phyloP scores from a whole-genome alignment of 78 protist genomes.

The Guillardia theta region DNA sequence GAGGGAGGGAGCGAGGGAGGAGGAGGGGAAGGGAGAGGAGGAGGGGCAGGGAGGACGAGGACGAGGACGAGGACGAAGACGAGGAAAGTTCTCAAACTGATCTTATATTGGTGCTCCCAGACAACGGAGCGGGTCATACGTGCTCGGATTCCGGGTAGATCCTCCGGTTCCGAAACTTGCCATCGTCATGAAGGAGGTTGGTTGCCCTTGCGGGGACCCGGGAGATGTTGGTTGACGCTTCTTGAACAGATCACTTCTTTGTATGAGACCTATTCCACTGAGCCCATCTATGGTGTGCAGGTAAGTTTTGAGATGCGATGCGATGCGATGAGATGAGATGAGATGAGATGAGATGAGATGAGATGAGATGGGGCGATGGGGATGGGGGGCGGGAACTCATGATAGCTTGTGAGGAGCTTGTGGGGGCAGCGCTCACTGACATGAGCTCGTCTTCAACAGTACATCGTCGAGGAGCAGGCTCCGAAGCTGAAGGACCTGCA shows the following conservation, averaged over 20 bases:
- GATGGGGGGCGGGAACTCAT: background rate
- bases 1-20: too few species aligned
- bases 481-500: background rate
- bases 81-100: too few species aligned
- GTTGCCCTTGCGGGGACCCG: background rate
- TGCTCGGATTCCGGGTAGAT: conserved; percentile 70
- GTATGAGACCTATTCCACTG: background rate
- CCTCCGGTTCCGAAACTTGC: conserved; percentile 1
- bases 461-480: background rate
- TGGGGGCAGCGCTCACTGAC: background rate
- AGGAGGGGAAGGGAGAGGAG: too few species aligned
- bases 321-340: too few species aligned
- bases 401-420: background rate
- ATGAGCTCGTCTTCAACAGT: background rate
- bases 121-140: conserved; percentile 42
- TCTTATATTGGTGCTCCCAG: too few species aligned
- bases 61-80: too few species aligned
- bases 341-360: too few species aligned
- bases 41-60: too few species aligned
- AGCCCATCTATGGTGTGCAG: conserved; percentile 64
- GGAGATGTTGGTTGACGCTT: conserved; percentile 29
- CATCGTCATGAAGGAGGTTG: background rate
- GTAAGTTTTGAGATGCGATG: too few species aligned
- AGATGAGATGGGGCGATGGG: background rate
- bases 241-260: too few species aligned